These are phyloP conservation scores for Fomitopsis schrenkii DNA, from an alignment of 1,284 basidiomycete genomes.

Conservation along the genomic window DNA sequence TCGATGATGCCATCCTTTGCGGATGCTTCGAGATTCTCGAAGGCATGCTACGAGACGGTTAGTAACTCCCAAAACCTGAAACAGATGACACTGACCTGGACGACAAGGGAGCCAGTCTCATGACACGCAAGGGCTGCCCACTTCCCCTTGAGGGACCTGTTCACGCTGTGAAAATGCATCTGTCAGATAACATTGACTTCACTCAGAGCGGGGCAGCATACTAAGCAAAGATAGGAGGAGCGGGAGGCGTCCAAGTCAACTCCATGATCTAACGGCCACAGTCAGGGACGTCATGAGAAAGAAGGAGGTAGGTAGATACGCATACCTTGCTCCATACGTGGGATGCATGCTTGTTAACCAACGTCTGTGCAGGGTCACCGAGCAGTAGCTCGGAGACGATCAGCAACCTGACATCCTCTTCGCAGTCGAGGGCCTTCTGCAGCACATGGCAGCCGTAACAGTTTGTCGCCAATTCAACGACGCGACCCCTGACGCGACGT, in stretches of 20 bases:
- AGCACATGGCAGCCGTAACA: conserved; percentile 85
- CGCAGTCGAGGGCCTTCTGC: conserved; percentile 84
- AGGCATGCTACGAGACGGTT: conserved; percentile 55
- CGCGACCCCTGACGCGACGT: conserved; percentile 50
- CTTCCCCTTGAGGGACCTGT: conserved; percentile 77
- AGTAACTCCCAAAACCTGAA: neutral
- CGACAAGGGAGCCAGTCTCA: conserved; percentile 80
- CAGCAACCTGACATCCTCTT: conserved; percentile 73
- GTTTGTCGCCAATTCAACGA: conserved; percentile 80
- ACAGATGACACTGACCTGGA: conserved; percentile 47
- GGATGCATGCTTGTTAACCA: conserved; percentile 83
- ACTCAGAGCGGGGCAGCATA: conserved; percentile 33
- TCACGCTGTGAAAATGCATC: conserved; percentile 47
- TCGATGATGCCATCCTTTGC: conserved; percentile 80
- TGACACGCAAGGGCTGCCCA: conserved; percentile 86
- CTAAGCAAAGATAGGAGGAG: conserved; percentile 81
- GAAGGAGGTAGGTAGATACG: neutral
- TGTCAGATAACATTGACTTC: neutral
- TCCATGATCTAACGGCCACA: conserved; percentile 64
- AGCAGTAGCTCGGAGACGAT: conserved; percentile 78
- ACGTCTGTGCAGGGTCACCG: conserved; percentile 75
- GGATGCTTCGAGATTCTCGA: conserved; percentile 78
- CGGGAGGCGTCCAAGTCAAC: conserved; percentile 75
- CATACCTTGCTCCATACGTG: conserved; percentile 84
- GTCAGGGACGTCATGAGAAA: neutral